Conservation (phyloP, 306 rosid genomes). For the Citrullus mucosospermus region DNA sequence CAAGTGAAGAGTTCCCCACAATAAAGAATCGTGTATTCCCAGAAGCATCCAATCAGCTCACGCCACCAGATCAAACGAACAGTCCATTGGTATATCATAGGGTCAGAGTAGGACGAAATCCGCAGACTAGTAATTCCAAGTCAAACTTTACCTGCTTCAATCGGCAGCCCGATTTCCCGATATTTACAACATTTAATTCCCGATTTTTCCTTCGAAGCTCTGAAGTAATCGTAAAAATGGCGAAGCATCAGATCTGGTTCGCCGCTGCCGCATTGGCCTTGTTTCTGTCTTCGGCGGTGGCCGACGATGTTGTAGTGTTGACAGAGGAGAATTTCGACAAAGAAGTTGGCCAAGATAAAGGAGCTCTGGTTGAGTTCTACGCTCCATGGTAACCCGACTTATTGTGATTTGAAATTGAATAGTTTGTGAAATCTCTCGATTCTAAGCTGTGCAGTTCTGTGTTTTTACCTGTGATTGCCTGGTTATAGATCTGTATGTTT, state of each 20-base stretch:
- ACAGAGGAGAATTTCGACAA: constrained; percentile 46
- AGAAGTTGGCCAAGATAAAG: constrained; percentile 78
- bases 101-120: background rate
- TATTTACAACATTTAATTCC: background rate
- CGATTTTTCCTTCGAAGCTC: background rate
- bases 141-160: constrained; percentile 7
- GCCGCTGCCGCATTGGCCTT: constrained; percentile 31
- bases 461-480: background rate
- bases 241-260: constrained; percentile 24
- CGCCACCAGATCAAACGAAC: background rate
- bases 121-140: background rate
- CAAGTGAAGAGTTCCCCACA: background rate
- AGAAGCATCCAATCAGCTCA: background rate
- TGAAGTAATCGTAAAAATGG: constrained; percentile 23
- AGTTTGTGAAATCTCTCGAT: background rate
- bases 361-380: constrained; percentile 79
- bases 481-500: background rate
- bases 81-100: background rate
- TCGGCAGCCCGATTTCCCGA: background rate
- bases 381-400: constrained; percentile 63
- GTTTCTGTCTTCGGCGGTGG: constrained; percentile 28
- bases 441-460: background rate
- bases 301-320: constrained; percentile 63
- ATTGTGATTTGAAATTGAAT: background rate
- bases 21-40: background rate